Evolutionary conservation across 106 monocot genomes (phyloP).

Genomic region (Acorus gramineus): DNA sequence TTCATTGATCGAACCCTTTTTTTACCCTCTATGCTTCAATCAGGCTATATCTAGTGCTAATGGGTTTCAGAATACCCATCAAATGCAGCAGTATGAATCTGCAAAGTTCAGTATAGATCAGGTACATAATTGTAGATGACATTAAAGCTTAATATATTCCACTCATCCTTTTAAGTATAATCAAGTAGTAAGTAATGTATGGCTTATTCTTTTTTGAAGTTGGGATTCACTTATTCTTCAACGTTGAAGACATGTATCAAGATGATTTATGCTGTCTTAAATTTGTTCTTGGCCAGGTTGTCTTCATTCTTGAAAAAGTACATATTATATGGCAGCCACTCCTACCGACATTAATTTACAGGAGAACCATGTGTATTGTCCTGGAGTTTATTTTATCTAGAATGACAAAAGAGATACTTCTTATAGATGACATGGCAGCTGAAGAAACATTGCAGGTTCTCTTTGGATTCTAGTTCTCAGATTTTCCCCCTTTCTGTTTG

Average conservation of each 20-base stretch:
- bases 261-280: too few relatives aligned
- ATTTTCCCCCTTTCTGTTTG: not conserved
- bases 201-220: too few relatives aligned
- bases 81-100: conserved; percentile 56
- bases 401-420: conserved; percentile 70
- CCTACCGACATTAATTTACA: conserved; percentile 54
- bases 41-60: conserved; percentile 86
- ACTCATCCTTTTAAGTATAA: too few relatives aligned
- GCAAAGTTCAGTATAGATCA: conserved; percentile 80
- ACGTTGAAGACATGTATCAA: too few relatives aligned
- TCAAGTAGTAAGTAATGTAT: too few relatives aligned
- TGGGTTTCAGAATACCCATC: conserved; percentile 93
- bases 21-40: conserved; percentile 1
- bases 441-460: conserved; percentile 95
- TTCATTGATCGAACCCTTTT: not conserved
- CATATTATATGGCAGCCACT: conserved; percentile 76
- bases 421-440: conserved; percentile 92
- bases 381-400: conserved; percentile 63
- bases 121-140: conserved; percentile 23
- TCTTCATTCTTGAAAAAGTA: conserved; percentile 78
- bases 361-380: conserved; percentile 47
- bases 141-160: too few relatives aligned
- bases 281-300: conserved; percentile 32
- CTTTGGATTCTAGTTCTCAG: not conserved
- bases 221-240: too few relatives aligned